These are phyloP conservation scores for Aspergillus sp. DNA, from an alignment of 2,329 filamentous ascomycete species.

Conservation along the genomic window DNA sequence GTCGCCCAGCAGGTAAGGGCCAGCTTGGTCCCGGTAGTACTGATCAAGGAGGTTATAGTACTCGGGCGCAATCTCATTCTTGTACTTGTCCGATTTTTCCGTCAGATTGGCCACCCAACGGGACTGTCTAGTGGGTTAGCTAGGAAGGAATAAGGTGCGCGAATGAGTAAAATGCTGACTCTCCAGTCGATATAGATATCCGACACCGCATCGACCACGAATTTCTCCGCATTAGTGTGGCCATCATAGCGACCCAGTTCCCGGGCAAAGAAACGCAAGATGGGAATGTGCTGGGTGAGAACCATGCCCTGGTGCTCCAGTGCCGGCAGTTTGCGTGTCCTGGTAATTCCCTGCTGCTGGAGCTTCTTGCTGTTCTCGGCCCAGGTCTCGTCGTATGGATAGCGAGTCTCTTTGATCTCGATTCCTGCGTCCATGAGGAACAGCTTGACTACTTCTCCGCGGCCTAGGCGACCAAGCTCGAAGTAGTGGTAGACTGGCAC, in stretches of 20 bases:
- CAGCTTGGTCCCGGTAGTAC: slow-evolving; percentile 30
- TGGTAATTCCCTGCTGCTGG: slow-evolving; percentile 23
- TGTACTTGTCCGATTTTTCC: slow-evolving; percentile 27
- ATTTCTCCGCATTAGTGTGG: slow-evolving; percentile 38
- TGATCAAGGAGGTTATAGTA: slow-evolving; percentile 32
- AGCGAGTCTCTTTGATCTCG: slow-evolving; percentile 27
- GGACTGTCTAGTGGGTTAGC: slow-evolving; percentile 6
- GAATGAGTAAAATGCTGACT: slow-evolving; percentile 21
- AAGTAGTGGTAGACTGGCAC: slow-evolving; percentile 20
- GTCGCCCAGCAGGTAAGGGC: slow-evolving; percentile 40
- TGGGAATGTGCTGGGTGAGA: slow-evolving; percentile 32
- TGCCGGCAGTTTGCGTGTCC: slow-evolving; percentile 36
- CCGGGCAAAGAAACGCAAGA: slow-evolving; percentile 38
- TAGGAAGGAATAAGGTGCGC: no score
- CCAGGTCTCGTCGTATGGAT: slow-evolving; percentile 31
- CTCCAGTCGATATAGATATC: slow-evolving; percentile 45
- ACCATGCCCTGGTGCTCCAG: slow-evolving; percentile 37
- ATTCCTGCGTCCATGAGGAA: slow-evolving; percentile 31
- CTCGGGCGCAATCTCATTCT: slow-evolving; percentile 23
- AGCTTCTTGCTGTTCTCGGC: slow-evolving; percentile 25
- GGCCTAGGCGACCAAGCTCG: slow-evolving; percentile 26
- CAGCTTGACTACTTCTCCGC: slow-evolving; percentile 30
- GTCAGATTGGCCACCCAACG: slow-evolving; percentile 31
- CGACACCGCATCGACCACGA: slow-evolving; percentile 36
- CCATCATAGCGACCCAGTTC: slow-evolving; percentile 40